Evolutionary conservation across 148 eudicot species (phyloP), one percentile per base, ranked within the genome.

Genomic region (Hydrangea macrophylla): DNA sequence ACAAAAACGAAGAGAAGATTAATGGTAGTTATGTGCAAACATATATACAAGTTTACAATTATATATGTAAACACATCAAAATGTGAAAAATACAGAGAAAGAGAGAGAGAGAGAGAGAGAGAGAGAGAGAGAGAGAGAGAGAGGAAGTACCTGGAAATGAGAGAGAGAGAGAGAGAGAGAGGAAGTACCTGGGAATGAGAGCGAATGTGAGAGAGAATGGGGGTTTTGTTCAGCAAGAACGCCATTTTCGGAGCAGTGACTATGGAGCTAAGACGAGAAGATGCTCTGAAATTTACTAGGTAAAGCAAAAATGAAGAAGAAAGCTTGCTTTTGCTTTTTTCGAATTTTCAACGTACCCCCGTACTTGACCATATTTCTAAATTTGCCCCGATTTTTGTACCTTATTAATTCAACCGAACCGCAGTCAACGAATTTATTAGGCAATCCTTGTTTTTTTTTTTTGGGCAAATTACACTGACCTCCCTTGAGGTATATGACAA

Each of bases 181-280:
- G 50, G 35, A 42, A 62, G 6, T 69, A 92, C 96, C 92, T 82
- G 89, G 44, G 86, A 59, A 66, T 82, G 74, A 45, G 85, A 73
- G 65, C 84, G 86, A 33, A 88, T 67, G 2, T 69, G 78, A 51
- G 90, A 89, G 64, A 86, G 75, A 32, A 74, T 12, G 26, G 76
- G 60, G 33, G 81, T 68, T 66, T 75, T 87, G 55, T 80, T 76
- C n/a, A 80, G 76, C 22, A 79, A 73, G 36, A 83, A 83, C 63
- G 96, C 96, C 97, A 92, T 91, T 79, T 33, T 30, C 39, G 61
- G 60, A 65, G 45, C 27, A 9, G 64, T 30, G 64, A n/a, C n/a
- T 61, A 48, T 15, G 27, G 61, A 36, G 60, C 26, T 65, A 58
- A 68, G 27, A 68, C 63, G 67, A 51, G 58, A 45, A 1, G 48